phyloP scores from a whole-genome alignment of 352 stramenopile genomes.

The Blastocystis sp. region DNA sequence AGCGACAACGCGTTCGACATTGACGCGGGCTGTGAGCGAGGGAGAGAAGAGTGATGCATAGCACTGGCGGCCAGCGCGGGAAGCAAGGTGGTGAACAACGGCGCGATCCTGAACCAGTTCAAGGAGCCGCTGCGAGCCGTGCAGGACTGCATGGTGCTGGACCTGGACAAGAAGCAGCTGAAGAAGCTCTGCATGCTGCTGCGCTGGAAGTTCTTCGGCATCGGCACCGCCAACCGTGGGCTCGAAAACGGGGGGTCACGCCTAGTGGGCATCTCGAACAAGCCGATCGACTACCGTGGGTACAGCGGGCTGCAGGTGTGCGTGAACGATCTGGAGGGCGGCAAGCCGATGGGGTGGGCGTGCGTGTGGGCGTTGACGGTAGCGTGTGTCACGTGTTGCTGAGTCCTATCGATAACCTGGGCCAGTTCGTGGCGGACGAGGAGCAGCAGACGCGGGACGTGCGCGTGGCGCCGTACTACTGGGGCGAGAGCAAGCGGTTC shows the following conservation, averaged over 20 bases:
- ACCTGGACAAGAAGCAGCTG: constrained; percentile 29
- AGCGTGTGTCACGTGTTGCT: constrained; percentile 5
- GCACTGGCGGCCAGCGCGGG: not conserved
- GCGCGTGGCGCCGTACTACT: not conserved
- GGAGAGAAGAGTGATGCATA: not conserved
- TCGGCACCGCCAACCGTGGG: not conserved
- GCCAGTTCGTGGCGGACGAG: constrained; percentile 1
- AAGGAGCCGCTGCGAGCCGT: not conserved
- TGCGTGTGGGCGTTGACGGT: not conserved
- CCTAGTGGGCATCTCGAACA: not conserved
- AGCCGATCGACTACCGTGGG: not conserved
- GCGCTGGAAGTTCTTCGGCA: constrained; percentile 39
- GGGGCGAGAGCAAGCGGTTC: constrained; percentile 31
- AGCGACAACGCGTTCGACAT: constrained; percentile 12
- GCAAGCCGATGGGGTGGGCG: not conserved
- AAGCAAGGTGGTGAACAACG: not conserved
- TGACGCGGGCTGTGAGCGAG: not conserved
- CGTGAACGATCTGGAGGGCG: constrained; percentile 30
- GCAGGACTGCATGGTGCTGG: not conserved
- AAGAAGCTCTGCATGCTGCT: constrained; percentile 36
- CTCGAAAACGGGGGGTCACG: not conserved
- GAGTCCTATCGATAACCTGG: not conserved
- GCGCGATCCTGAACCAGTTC: constrained; percentile 15
- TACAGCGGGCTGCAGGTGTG: constrained; percentile 35
- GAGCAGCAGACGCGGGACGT: constrained; percentile 29